phyloP scores from a whole-genome alignment of 2,329 filamentous ascomycete species.

The Alternaria atra region DNA sequence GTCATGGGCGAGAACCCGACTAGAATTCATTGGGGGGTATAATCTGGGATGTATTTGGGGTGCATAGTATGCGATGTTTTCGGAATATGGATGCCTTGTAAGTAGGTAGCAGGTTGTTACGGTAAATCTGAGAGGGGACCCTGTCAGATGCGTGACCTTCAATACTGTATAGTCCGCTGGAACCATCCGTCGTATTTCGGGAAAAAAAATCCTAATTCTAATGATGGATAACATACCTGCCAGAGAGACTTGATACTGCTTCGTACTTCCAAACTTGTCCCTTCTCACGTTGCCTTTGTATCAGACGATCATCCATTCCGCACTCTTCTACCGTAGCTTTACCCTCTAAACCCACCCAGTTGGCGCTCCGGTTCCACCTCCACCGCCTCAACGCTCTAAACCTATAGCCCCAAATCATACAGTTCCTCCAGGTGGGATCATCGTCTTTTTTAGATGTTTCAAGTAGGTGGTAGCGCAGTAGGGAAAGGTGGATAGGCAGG shows the following conservation, averaged over 20 bases:
- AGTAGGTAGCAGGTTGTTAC: not conserved
- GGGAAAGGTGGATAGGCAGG: too few species aligned
- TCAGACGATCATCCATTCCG: too few species aligned
- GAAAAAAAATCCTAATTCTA: too few species aligned
- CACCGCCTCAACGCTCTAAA: not conserved
- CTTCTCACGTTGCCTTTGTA: not conserved
- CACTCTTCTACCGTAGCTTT: too few species aligned
- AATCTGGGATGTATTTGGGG: not conserved
- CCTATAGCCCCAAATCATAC: not conserved
- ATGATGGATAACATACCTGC: too few species aligned
- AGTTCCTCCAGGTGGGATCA: not conserved
- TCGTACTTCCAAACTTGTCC: not conserved
- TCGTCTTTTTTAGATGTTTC: not conserved
- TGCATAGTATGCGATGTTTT: not conserved
- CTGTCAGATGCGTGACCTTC: not conserved
- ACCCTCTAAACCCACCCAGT: too few species aligned
- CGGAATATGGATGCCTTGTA: not conserved
- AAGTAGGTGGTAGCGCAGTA: not conserved
- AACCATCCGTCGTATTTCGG: not conserved
- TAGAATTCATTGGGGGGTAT: not conserved
- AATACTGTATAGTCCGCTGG: not conserved
- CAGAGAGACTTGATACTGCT: not conserved
- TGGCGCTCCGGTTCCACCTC: too few species aligned
- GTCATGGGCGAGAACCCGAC: not conserved
- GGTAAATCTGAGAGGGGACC: not conserved